Conservation (phyloP, 2,329 filamentous ascomycete genomes). For the Triangularia verruculosa region DNA sequence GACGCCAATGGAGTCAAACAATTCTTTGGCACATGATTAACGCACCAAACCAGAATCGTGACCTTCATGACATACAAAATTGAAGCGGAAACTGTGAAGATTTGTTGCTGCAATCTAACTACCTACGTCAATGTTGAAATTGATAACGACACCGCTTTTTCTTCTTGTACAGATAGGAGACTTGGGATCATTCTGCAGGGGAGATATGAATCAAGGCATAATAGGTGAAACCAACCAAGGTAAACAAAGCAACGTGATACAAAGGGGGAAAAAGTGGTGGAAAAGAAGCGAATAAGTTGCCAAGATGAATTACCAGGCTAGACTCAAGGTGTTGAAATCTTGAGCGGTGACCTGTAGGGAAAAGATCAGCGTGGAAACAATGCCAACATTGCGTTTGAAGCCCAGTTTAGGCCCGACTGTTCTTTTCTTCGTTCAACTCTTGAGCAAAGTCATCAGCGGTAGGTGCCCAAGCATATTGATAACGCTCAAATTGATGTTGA, state of each 20-base stretch:
- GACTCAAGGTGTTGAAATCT: neutral
- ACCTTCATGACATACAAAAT: neutral
- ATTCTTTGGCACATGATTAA: too few relatives aligned
- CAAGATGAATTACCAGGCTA: neutral
- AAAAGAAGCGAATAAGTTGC: too few relatives aligned
- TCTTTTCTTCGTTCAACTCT: neutral
- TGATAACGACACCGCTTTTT: neutral
- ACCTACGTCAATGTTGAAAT: neutral
- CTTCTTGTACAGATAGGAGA: too few relatives aligned
- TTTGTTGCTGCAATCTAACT: neutral
- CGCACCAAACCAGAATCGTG: neutral
- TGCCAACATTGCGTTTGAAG: neutral
- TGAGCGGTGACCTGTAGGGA: neutral
- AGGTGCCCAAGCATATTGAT: neutral
- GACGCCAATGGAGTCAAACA: neutral
- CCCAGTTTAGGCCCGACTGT: neutral
- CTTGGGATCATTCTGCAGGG: too few relatives aligned
- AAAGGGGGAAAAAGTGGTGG: neutral
- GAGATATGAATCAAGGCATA: too few relatives aligned
- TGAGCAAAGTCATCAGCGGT: neutral
- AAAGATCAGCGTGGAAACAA: neutral
- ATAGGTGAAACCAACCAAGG: too few relatives aligned
- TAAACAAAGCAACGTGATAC: neutral
- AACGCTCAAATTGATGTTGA: neutral
- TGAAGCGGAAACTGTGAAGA: neutral